These are phyloP conservation scores for Actinomortierella wolfii DNA, from an alignment of 371 early-diverging fungal genomes.

Conservation along the genomic window DNA sequence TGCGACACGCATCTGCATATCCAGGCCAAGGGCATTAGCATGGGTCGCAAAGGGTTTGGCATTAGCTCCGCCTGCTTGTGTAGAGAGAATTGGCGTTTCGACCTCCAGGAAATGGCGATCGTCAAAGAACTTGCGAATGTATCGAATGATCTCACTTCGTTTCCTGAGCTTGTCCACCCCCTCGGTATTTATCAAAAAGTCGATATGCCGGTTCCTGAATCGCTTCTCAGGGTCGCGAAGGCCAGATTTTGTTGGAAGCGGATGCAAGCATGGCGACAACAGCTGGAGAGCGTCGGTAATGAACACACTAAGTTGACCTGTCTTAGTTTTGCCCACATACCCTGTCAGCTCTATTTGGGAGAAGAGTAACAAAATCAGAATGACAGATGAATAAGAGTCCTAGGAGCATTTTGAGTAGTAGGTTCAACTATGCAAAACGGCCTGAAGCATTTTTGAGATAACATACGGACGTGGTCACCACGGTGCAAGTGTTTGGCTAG, in stretches of 20 bases:
- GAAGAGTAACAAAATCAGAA: neutral
- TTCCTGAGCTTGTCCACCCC: constrained; percentile 58
- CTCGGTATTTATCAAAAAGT: constrained; percentile 85
- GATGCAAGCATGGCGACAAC: constrained; percentile 88
- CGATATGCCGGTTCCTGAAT: constrained; percentile 87
- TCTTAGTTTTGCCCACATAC: constrained; percentile 77
- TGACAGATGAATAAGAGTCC: constrained; percentile 1
- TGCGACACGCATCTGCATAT: constrained; percentile 90
- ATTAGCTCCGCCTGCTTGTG: constrained; percentile 93
- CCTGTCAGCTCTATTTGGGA: constrained; percentile 69
- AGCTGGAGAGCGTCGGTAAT: constrained; percentile 61
- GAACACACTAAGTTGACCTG: constrained; percentile 85
- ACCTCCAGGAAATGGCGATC: constrained; percentile 89
- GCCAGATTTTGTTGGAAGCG: constrained; percentile 75
- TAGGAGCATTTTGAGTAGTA: neutral
- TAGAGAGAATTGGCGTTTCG: constrained; percentile 94
- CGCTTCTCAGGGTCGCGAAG: constrained; percentile 80
- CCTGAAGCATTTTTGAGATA: no score
- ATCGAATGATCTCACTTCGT: constrained; percentile 69
- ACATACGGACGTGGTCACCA: constrained; percentile 73
- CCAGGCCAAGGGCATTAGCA: constrained; percentile 79
- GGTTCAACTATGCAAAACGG: no score
- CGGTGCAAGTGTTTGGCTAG: constrained; percentile 52
- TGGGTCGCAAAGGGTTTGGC: constrained; percentile 94
- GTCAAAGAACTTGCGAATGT: constrained; percentile 82